Percentiles rank a stretch among this genome's conserved stretches.
Evolutionary conservation across 2,329 filamentous ascomycete genomes (phyloP).

Genomic region (Arthroderma uncinatum): DNA sequence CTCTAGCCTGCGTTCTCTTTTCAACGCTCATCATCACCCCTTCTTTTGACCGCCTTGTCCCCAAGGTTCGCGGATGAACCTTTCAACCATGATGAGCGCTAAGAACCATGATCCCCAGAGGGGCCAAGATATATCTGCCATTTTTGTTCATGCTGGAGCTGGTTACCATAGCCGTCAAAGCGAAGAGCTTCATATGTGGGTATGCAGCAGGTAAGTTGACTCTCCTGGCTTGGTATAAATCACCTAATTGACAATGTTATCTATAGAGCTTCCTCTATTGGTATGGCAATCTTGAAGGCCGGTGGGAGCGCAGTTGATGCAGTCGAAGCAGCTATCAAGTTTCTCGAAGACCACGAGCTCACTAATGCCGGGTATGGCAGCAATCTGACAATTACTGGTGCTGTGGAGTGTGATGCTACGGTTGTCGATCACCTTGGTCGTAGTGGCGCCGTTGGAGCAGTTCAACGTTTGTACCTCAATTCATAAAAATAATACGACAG

Average conservation of each 20-base stretch:
- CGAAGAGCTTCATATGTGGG: conserved; percentile 69
- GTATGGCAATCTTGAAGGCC: conserved; percentile 66
- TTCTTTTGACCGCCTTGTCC: neutral
- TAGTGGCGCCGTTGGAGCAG: conserved; percentile 86
- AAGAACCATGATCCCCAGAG: conserved; percentile 18
- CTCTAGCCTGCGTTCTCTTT: neutral
- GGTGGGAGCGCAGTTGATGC: conserved; percentile 77
- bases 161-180: conserved; percentile 86
- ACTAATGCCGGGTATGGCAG: conserved; percentile 96
- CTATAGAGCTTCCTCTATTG: conserved; percentile 64
- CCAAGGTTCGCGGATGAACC: neutral
- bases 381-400: conserved; percentile 80
- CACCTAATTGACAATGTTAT: conserved; percentile 6
- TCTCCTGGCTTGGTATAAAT: neutral
- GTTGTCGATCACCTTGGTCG: conserved; percentile 83
- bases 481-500: neutral
- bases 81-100: neutral
- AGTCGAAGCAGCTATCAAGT: conserved; percentile 75
- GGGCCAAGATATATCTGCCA: conserved; percentile 51
- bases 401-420: conserved; percentile 88
- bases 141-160: conserved; percentile 92
- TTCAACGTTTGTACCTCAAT: conserved; percentile 55
- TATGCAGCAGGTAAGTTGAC: conserved; percentile 69
- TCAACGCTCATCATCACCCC: neutral
- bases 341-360: conserved; percentile 86